Evolutionary conservation across 2,329 filamentous ascomycete genomes (phyloP).

Genomic region (Aspergillus japonicus): DNA sequence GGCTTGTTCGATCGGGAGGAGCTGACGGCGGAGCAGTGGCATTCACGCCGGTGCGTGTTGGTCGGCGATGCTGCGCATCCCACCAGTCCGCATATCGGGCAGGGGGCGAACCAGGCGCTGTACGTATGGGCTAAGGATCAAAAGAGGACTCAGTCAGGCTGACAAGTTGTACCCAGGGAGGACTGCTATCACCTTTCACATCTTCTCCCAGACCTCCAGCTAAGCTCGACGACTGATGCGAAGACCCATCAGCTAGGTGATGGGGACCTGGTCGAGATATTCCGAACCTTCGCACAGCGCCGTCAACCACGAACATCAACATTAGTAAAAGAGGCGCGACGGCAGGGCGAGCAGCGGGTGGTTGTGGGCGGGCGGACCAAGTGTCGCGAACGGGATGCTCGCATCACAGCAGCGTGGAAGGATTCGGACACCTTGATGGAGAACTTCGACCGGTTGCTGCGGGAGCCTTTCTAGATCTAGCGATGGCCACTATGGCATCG

Average conservation of each 20-base stretch:
- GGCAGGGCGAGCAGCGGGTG: constrained; percentile 1
- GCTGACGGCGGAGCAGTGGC: background rate
- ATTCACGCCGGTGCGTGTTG: background rate
- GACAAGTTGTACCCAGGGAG: background rate
- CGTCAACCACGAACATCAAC: constrained; percentile 1
- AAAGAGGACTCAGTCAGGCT: background rate
- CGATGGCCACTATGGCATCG: no score
- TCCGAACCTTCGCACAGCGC: background rate
- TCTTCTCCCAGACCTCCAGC: background rate
- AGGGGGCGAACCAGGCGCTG: constrained; percentile 11
- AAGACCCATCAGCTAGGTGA: background rate
- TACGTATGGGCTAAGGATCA: background rate
- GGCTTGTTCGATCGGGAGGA: constrained; percentile 3
- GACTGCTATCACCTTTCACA: constrained; percentile 6
- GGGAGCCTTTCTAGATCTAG: background rate
- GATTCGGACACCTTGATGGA: background rate
- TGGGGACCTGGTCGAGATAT: background rate
- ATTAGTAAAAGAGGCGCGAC: constrained; percentile 4
- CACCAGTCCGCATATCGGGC: constrained; percentile 7
- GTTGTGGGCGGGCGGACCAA: background rate
- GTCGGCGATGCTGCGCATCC: constrained; percentile 12
- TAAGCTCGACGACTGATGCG: no score
- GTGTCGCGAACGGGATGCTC: constrained; percentile 3
- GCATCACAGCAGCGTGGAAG: background rate
- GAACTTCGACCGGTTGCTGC: background rate